Evolutionary conservation across 169 alveolate genomes (phyloP).

Genomic region (Eimeria praecox): DNA sequence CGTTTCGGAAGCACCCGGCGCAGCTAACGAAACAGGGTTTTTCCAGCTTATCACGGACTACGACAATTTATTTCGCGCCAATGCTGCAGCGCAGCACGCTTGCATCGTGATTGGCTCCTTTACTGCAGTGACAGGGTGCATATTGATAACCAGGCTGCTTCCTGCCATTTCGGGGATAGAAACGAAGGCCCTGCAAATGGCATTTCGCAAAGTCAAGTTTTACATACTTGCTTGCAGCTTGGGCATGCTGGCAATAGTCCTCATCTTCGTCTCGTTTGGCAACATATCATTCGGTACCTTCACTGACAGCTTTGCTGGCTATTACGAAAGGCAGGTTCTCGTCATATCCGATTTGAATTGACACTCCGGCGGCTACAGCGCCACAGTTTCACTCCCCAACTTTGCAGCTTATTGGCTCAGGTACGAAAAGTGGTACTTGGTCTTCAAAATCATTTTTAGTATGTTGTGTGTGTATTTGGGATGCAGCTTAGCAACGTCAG

Average conservation of each 20-base stretch:
- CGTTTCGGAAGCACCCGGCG: constrained; percentile 16
- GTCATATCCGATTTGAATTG: background rate
- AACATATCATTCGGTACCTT: constrained; percentile 47
- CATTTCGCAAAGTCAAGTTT: constrained; percentile 31
- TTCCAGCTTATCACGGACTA: constrained; percentile 52
- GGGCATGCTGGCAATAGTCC: constrained; percentile 60
- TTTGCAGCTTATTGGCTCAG: background rate
- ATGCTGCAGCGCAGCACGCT: constrained; percentile 34
- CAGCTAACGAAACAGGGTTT: constrained; percentile 8
- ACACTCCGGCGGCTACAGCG: background rate
- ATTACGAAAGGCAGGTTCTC: constrained; percentile 63
- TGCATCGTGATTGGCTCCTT: constrained; percentile 4
- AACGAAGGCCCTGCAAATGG: constrained; percentile 38
- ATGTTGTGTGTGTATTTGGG: background rate
- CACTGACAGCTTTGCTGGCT: constrained; percentile 42
- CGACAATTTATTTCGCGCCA: background rate
- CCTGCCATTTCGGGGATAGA: constrained; percentile 59
- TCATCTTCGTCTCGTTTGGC: constrained; percentile 60
- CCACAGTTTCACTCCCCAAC: background rate
- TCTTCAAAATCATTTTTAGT: background rate
- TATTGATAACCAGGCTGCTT: constrained; percentile 13
- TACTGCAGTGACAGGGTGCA: constrained; percentile 42
- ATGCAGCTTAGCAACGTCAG: constrained; percentile 65
- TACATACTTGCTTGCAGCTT: constrained; percentile 42
- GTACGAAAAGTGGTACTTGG: background rate